A percentile compares a stretch with the other conserved stretches of the same genome.
phyloP scores from a whole-genome alignment of 495 filamentous ascomycete genomes.

The Coniosporium apollinis region DNA sequence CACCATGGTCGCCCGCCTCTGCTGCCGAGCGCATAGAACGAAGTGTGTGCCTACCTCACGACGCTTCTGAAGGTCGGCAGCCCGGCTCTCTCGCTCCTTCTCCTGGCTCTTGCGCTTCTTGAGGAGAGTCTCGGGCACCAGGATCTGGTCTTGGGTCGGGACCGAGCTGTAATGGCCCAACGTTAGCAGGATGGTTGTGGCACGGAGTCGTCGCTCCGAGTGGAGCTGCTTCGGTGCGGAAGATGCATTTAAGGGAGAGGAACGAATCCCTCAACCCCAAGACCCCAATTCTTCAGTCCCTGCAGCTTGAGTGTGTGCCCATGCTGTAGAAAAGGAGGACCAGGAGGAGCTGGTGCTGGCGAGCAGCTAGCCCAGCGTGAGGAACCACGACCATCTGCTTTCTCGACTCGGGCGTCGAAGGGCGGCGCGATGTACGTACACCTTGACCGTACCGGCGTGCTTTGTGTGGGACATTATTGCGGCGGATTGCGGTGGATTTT shows the following conservation, averaged over 20 bases:
- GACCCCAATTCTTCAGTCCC: constrained; percentile 49
- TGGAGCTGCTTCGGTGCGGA: constrained; percentile 33
- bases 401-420: constrained; percentile 3
- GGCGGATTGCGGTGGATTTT: constrained; percentile 2
- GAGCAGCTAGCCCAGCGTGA: constrained; percentile 53
- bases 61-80: constrained; percentile 63
- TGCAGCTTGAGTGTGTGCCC: constrained; percentile 36
- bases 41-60: constrained; percentile 57
- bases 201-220: constrained; percentile 32
- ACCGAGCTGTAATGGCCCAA: constrained; percentile 49
- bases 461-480: constrained; percentile 10
- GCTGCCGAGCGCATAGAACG: constrained; percentile 7
- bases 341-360: constrained; percentile 56
- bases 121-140: constrained; percentile 93
- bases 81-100: constrained; percentile 80
- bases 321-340: constrained; percentile 32
- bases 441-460: constrained; percentile 7
- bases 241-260: constrained; percentile 74
- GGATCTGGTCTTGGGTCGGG: constrained; percentile 77
- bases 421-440: constrained; percentile 9
- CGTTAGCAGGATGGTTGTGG: constrained; percentile 58
- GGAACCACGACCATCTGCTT: constrained; percentile 45
- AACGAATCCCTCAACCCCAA: constrained; percentile 55
- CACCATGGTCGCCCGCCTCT: constrained; percentile 26
- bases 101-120: constrained; percentile 99